phyloP scores from a whole-genome alignment of 176 grass and related monocot genomes.

The Canna indica region DNA sequence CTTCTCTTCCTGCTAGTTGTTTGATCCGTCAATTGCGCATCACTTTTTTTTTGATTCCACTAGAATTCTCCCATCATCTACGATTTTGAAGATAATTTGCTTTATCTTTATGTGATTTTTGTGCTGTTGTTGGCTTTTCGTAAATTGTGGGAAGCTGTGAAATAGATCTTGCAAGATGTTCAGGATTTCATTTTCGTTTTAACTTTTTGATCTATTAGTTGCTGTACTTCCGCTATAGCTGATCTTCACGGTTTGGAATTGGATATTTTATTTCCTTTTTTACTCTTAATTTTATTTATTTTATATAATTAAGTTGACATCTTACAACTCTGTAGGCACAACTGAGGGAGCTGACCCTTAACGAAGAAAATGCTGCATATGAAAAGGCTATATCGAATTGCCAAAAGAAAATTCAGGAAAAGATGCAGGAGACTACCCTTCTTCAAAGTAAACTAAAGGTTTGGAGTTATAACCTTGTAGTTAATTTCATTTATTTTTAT shows the following conservation, averaged over 20 bases:
- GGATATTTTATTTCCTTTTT: neutral
- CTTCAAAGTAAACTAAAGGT: slow-evolving; percentile 72
- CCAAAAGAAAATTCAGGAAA: slow-evolving; percentile 70
- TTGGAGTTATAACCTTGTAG: neutral
- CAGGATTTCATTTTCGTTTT: neutral
- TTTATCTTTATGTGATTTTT: neutral
- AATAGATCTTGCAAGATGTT: neutral
- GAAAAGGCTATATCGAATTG: slow-evolving; percentile 82
- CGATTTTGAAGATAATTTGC: neutral
- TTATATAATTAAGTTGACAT: neutral
- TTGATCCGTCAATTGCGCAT: neutral
- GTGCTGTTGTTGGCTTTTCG: neutral
- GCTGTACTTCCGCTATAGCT: neutral
- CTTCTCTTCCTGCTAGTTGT: neutral
- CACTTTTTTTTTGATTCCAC: neutral
- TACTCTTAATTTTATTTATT: neutral
- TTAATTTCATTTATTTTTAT: neutral
- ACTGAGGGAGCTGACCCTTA: slow-evolving; percentile 51
- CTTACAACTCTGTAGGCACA: slow-evolving; percentile 35
- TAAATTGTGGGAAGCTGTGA: neutral
- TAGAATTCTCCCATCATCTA: neutral
- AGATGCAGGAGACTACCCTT: slow-evolving; percentile 34
- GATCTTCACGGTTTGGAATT: neutral
- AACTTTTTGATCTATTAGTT: neutral
- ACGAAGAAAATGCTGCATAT: slow-evolving; percentile 73